Conservation (phyloP, 768 basidiomycete genomes). For the Lentinula lateritia region DNA sequence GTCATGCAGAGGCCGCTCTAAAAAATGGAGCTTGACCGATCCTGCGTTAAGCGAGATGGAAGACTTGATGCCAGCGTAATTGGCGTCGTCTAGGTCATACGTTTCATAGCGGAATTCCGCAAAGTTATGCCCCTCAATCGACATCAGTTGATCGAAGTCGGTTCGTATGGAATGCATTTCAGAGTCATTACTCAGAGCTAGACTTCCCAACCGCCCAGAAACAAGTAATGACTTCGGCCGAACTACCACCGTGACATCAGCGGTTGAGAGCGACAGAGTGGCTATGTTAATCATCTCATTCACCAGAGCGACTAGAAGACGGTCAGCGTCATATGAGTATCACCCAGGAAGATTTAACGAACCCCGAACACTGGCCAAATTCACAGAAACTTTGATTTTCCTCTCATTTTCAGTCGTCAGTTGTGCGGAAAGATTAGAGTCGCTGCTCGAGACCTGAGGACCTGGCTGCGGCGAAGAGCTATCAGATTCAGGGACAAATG, state of each 20-base stretch:
- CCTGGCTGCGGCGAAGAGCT: not conserved
- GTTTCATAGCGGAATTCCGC: conserved; percentile 95
- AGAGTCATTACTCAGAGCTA: conserved; percentile 77
- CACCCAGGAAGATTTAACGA: conserved; percentile 13
- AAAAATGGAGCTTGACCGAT: conserved; percentile 83
- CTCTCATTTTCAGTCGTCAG: conserved; percentile 22
- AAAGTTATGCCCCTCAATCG: conserved; percentile 91
- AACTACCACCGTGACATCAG: conserved; percentile 76
- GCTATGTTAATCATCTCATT: conserved; percentile 69
- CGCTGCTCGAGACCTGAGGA: not conserved
- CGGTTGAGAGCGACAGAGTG: conserved; percentile 86
- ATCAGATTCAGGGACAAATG: conserved; percentile 64
- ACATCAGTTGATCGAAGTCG: conserved; percentile 80
- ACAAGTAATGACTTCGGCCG: conserved; percentile 70
- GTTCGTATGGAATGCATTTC: conserved; percentile 41
- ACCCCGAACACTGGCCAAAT: conserved; percentile 83
- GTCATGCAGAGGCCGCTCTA: conserved; percentile 86
- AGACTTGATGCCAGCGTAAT: conserved; percentile 78
- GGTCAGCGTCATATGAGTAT: not conserved
- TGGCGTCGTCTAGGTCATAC: conserved; percentile 66
- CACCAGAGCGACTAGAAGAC: conserved; percentile 61
- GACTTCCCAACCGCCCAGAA: conserved; percentile 74
- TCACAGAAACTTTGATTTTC: conserved; percentile 78
- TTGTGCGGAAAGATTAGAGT: conserved; percentile 7
- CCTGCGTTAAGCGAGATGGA: conserved; percentile 78